Percentiles rank a stretch among this genome's conserved stretches.
Evolutionary conservation across 106 monocot genomes (phyloP).

Genomic region (Acorus gramineus): DNA sequence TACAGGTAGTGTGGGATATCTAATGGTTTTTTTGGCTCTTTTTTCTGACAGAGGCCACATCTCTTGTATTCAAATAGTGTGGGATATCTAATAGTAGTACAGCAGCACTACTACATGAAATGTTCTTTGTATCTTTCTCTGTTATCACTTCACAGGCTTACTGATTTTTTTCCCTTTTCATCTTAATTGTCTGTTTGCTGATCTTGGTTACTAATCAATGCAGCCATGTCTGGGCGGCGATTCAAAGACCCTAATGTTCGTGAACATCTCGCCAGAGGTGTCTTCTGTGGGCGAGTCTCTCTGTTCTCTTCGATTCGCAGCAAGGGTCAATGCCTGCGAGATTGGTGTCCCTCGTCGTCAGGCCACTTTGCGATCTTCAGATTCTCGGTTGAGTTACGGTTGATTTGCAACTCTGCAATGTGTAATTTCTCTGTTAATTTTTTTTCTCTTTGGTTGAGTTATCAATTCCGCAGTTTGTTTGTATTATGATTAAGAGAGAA

Average conservation of each 20-base stretch:
- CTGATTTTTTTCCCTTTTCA: neutral
- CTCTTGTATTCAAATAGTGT: too few species aligned
- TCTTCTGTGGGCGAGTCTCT: constrained; percentile 60
- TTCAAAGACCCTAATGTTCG: constrained; percentile 90
- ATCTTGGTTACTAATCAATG: too few species aligned
- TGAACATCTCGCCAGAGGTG: constrained; percentile 71
- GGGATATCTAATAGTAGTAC: too few species aligned
- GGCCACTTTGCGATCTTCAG: constrained; percentile 26
- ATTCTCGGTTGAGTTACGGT: constrained; percentile 36
- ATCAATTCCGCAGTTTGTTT: neutral
- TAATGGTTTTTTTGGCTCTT: too few species aligned
- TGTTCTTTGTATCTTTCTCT: neutral
- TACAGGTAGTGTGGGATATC: constrained; percentile 37
- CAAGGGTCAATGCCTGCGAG: constrained; percentile 75
- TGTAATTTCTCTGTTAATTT: neutral
- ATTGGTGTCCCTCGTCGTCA: constrained; percentile 76
- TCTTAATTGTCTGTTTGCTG: neutral
- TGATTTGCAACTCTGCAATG: neutral
- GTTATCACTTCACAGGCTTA: neutral
- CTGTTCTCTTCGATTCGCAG: constrained; percentile 81
- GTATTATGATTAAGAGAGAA: too few species aligned
- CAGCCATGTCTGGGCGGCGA: constrained; percentile 95
- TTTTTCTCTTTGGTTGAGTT: neutral
- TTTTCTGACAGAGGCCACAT: too few species aligned
- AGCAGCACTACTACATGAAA: too few species aligned